Base-by-base conservation (phyloP, 257 asterid species). In the Nicotiana benthamiana region DNA sequence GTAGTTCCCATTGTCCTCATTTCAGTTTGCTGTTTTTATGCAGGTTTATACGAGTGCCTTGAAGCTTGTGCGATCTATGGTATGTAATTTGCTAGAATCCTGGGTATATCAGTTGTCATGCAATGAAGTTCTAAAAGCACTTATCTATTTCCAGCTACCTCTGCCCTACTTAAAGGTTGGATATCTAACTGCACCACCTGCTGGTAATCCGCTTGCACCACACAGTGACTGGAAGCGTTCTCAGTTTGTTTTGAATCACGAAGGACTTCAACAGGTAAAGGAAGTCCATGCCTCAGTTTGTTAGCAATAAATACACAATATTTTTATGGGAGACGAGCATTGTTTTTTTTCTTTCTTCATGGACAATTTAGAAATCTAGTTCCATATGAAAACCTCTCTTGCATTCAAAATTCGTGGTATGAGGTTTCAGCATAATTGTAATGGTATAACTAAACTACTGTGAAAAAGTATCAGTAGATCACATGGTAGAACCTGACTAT, bases 21-120 rank as follows among this genome's bases (percentile, higher is more conserved):
- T 74, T 74, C 79, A 48, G 62, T 40, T 4, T 30, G 59, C 62
- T 26, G 4, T 70, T 89, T 40, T 85, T 66, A 62, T 83, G 32
- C 93, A 96, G 99, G 98, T 96, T 79, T 96, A 96, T 87, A 88
- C 93, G 56, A 94, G 99, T 86, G 99, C 99, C 57, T 87, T 96
- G 83, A 96, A 94, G 97, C 98, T 96, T 52, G 98, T 96, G 74
- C 97, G 97, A 57, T 94, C 99, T 78, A 94, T 96, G 99, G 99
- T 88, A 70, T 81, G 85, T 81, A 52, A 12, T 43, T 72, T 72
- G 15, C 77, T 70, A 20, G 59, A 18, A 70, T 70, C 77, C 36
- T 72, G 7, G 78, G 40, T 12, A 0, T 48, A 16, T 48, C 48
- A 74, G 26, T 74, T 74, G 32, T 74, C 59, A 48, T 74, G 61